Conservation (phyloP, 2,329 filamentous ascomycete species). For the Sporothrix dimorphospora region DNA sequence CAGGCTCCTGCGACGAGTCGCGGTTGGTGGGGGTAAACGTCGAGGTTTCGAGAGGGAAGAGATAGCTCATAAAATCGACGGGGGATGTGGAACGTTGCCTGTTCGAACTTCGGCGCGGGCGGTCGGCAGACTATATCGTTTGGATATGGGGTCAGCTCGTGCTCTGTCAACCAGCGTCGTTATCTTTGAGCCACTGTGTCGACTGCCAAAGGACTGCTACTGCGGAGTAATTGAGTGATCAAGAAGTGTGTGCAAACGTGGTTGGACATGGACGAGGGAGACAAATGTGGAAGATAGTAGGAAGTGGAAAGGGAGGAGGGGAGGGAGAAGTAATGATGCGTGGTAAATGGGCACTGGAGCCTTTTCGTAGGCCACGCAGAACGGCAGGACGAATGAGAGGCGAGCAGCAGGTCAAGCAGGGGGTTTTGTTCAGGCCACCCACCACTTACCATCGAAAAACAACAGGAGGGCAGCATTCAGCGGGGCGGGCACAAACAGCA, state of each 20-base stretch:
- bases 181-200: neutral
- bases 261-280: neutral
- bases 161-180: neutral
- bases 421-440: neutral
- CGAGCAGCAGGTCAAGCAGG: neutral
- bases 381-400: constrained; percentile 2
- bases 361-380: neutral
- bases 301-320: neutral
- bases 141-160: neutral
- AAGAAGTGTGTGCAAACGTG: neutral
- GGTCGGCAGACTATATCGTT: constrained; percentile 26
- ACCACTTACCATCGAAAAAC: constrained; percentile 25
- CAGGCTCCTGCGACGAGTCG: neutral
- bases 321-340: neutral
- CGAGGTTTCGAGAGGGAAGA: constrained; percentile 5
- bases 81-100: constrained; percentile 16
- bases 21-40: neutral
- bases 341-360: constrained; percentile 20
- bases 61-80: constrained; percentile 11
- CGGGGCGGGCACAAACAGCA: constrained; percentile 20
- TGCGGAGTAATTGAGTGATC: neutral
- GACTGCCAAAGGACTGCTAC: neutral
- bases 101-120: constrained; percentile 9
- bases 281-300: neutral
- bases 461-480: constrained; percentile 17